phyloP scores from a whole-genome alignment of 495 filamentous ascomycete species.

The Aspergillus nidulans region DNA sequence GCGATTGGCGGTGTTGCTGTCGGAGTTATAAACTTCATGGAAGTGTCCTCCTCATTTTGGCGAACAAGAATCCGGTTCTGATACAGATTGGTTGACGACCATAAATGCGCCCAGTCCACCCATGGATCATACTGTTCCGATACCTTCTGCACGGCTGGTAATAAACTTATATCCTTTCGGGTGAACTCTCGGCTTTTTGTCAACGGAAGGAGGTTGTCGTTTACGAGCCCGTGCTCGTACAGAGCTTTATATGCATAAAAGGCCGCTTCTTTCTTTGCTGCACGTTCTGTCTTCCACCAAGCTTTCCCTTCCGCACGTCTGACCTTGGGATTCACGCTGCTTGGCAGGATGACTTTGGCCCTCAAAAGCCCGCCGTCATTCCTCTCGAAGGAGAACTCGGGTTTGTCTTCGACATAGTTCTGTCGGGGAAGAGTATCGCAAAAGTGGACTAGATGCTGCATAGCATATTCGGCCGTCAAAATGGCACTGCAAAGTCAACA shows the following conservation, averaged over 20 bases:
- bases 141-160: slow-evolving; percentile 43
- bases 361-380: slow-evolving; percentile 12
- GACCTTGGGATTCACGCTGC: slow-evolving; percentile 59
- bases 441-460: slow-evolving; percentile 77
- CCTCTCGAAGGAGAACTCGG: slow-evolving; percentile 43
- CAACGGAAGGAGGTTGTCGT: slow-evolving; percentile 72
- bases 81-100: slow-evolving; percentile 37
- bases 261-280: slow-evolving; percentile 75
- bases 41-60: slow-evolving; percentile 25
- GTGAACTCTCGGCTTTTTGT: slow-evolving; percentile 23
- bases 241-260: slow-evolving; percentile 76
- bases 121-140: slow-evolving; percentile 61
- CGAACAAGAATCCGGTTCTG: slow-evolving; percentile 27
- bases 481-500: slow-evolving; percentile 54
- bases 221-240: slow-evolving; percentile 65
- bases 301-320: slow-evolving; percentile 48
- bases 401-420: slow-evolving; percentile 50
- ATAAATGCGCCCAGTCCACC: slow-evolving; percentile 53
- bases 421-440: slow-evolving; percentile 58
- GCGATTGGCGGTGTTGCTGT: slow-evolving; percentile 34
- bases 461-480: slow-evolving; percentile 67
- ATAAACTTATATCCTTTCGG: neutral
- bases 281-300: slow-evolving; percentile 67
- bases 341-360: slow-evolving; percentile 62
- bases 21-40: slow-evolving; percentile 46